Evolutionary conservation across 441 rosid species (phyloP), one percentile per base, ranked within the genome.

Genomic region (Gossypium gossypioides): DNA sequence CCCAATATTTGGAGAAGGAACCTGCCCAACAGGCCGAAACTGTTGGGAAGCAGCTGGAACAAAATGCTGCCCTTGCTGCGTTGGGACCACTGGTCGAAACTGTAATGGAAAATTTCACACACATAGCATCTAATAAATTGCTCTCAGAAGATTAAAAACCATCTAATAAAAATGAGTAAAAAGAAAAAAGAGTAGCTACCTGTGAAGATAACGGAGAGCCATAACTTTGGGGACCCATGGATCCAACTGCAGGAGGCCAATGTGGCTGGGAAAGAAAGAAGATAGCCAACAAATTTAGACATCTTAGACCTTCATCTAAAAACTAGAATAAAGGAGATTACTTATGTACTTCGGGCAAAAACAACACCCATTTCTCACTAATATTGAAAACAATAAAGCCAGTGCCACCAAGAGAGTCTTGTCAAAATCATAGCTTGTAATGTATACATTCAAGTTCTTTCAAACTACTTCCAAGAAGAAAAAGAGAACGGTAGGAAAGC

Each of bases 11-110:
- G 90, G 79, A 68, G 86, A 22, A 21, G 86, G 80, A 76, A 83
- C 87, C 77, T 87, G 96, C 75, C 91, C 97, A 75, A 74, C 88
- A 34, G 89, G 88, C 24, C 82, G 89, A 84, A 85, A 94, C 77
- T 88, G 96, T 62, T 88, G 92, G 73, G 92, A 81, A 80, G 84
- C 78, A 15, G 80, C 44, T 3, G 92, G 84, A 78, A 87, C 78
- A 77, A 81, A 94, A 64, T 79, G 85, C 72, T 90, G 97, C 15
- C 91, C 89, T 57, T 78, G 97, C 54, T 82, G 97, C n/a, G 82
- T 64, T 15, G 89, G 87, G 64, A 72, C 84, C 82, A 82, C 76
- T 2, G 88, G 86, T 75, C 97, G 91, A 83, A 88, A 92, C 96
- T 95, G 88, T 67, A 77, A 54, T 29, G 19, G 32, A 75, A 74